These are phyloP conservation scores for Aspergillus texensis DNA, from an alignment of 2,329 filamentous ascomycete species.

Conservation along the genomic window DNA sequence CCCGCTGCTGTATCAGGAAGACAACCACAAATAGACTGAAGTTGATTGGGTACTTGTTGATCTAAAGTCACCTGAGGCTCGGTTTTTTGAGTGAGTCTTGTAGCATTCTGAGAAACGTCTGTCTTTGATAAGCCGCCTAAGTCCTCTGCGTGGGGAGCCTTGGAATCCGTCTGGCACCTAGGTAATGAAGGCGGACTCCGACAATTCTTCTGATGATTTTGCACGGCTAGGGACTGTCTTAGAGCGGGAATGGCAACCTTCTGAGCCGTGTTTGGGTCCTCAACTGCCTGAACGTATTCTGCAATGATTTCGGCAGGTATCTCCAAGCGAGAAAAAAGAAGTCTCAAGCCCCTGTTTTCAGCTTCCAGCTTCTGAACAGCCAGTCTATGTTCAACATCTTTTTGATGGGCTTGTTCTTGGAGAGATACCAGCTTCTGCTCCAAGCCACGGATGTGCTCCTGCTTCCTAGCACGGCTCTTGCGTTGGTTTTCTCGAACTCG, in stretches of 20 bases:
- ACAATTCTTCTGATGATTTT: neutral
- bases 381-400: slow-evolving; percentile 39
- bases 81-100: neutral
- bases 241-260: slow-evolving; percentile 42
- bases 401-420: slow-evolving; percentile 32
- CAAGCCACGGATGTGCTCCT: slow-evolving; percentile 40
- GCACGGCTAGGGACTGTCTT: slow-evolving; percentile 10
- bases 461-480: slow-evolving; percentile 39
- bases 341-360: slow-evolving; percentile 36
- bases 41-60: neutral
- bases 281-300: slow-evolving; percentile 28
- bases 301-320: slow-evolving; percentile 27
- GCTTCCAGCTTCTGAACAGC: slow-evolving; percentile 35
- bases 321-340: slow-evolving; percentile 30
- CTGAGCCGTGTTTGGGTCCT: slow-evolving; percentile 20
- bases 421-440: slow-evolving; percentile 34
- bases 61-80: neutral
- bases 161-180: neutral
- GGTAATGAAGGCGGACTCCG: neutral
- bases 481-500: slow-evolving; percentile 43
- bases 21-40: slow-evolving; percentile 30
- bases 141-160: neutral
- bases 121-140: neutral
- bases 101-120: neutral
- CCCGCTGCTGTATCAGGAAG: slow-evolving; percentile 15